Evolutionary conservation across 192 early-diverging fungal genomes (phyloP), one percentile per base, ranked within the genome.

Genomic region (Rhizoclosmatium globosum): DNA sequence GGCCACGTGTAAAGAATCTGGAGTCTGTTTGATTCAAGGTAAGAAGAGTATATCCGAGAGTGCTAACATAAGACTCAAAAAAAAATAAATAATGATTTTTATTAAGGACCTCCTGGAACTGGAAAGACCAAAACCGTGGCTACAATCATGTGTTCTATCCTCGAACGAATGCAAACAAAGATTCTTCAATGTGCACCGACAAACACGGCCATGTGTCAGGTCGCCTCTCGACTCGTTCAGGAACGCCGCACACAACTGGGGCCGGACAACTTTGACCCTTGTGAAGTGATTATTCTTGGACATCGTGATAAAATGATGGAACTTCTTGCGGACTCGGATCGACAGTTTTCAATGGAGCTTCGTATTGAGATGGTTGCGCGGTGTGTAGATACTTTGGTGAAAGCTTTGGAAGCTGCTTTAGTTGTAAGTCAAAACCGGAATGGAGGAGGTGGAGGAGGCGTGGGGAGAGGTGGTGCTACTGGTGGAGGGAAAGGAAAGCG

Each of bases 21-120:
- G 73, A 13, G 46, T 74, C 1, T 74, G 73, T 45, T 64, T 74
- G 59, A 74, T 74, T 23, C 73, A 74, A 42, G 73, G 67, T 68
- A 44, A 53, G 50, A 53, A 17, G 17, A 53, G 50, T 53, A 31
- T 31, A 31, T 31, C 31, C 31, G 31, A 31, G 31, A 31, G 31
- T 31, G 31, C 31, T 31, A 57, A 57, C 0, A n/a, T 57, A 17
- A 17, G 56, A 57, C 15, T n/a, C 56, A 13, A 13, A 17, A n/a
- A n/a, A n/a, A n/a, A n/a, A n/a, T n/a, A 17, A 13, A 13, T 53
- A 53, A 13, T 53, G 6, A 53, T 68, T 68, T 68, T 68, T 68
- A 42, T 68, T 68, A 0, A 68, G 67, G 73, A n/a, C 73, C 73
- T 13, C 73, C 73, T 23, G 73, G 73, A 38, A 74, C 56, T 7